Conservation (phyloP, 768 basidiomycete genomes). For the Pholiota microspora region DNA sequence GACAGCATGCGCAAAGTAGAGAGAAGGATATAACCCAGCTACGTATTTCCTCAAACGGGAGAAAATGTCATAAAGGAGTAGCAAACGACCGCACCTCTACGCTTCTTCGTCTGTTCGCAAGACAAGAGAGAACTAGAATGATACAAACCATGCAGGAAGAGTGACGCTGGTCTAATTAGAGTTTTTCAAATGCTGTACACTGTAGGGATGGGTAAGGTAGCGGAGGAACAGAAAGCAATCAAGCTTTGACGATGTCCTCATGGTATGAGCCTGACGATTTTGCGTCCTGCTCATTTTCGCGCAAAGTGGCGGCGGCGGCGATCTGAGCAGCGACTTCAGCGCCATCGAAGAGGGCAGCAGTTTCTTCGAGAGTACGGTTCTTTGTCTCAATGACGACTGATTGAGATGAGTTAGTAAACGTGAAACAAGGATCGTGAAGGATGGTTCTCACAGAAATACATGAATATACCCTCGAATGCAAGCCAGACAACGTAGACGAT, state of each 20-base stretch:
- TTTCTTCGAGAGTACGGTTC: slow-evolving; percentile 75
- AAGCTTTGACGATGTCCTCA: slow-evolving; percentile 21
- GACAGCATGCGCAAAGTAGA: neutral
- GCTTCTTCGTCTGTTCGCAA: neutral
- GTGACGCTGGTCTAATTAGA: neutral
- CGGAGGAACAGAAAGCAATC: slow-evolving; percentile 5
- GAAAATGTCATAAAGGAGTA: too few relatives aligned
- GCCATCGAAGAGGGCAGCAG: slow-evolving; percentile 79
- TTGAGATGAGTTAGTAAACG: neutral
- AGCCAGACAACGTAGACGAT: slow-evolving; percentile 75
- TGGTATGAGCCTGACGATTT: slow-evolving; percentile 33
- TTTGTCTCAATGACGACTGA: slow-evolving; percentile 66
- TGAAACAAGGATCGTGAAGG: neutral
- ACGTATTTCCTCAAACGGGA: too few relatives aligned
- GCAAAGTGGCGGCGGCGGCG: slow-evolving; percentile 26
- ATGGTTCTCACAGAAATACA: slow-evolving; percentile 49
- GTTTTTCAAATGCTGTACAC: neutral
- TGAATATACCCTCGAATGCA: slow-evolving; percentile 59
- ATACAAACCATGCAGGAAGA: neutral
- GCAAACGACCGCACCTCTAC: neutral
- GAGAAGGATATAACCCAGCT: neutral
- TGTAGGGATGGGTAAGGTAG: neutral
- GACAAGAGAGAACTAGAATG: neutral
- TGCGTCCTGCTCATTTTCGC: slow-evolving; percentile 28
- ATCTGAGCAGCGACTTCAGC: slow-evolving; percentile 45